Evolutionary conservation across 2,329 filamentous ascomycete genomes (phyloP).

Genomic region (Alternaria novae-zelandiae): DNA sequence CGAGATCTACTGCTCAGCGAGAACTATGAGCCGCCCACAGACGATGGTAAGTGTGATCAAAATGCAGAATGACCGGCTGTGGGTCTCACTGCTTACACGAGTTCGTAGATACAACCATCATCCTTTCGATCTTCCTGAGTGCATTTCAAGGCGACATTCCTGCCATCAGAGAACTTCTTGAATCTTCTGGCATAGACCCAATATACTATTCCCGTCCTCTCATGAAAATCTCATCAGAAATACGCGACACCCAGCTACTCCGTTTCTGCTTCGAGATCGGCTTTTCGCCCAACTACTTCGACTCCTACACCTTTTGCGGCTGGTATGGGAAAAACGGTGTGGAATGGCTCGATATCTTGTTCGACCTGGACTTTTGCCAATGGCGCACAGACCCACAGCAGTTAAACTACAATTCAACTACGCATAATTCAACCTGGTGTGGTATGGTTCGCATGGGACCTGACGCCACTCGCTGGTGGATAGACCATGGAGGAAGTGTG

Average conservation of each 20-base stretch:
- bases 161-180: slow-evolving; percentile 6
- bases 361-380: slow-evolving; percentile 9
- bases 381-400: slow-evolving; percentile 6
- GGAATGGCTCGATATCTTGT: slow-evolving; percentile 12
- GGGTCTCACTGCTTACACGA: neutral
- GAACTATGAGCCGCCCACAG: slow-evolving; percentile 2
- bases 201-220: slow-evolving; percentile 7
- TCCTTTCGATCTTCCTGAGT: slow-evolving; percentile 7
- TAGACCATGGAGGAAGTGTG: slow-evolving; percentile 7
- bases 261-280: slow-evolving; percentile 9
- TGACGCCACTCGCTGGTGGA: slow-evolving; percentile 11
- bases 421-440: neutral
- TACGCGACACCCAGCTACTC: slow-evolving; percentile 4
- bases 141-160: slow-evolving; percentile 6
- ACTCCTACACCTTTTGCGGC: neutral
- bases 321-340: neutral
- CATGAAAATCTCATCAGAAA: slow-evolving; percentile 1
- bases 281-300: neutral
- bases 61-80: neutral
- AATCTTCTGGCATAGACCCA: slow-evolving; percentile 1
- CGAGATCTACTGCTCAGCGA: slow-evolving; percentile 3
- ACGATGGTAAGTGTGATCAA: slow-evolving; percentile 3
- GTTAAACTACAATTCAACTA: neutral
- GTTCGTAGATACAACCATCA: slow-evolving; percentile 1
- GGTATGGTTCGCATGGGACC: slow-evolving; percentile 11